Base-by-base conservation (phyloP, 441 rosid species). In the Erodium moschatum region DNA sequence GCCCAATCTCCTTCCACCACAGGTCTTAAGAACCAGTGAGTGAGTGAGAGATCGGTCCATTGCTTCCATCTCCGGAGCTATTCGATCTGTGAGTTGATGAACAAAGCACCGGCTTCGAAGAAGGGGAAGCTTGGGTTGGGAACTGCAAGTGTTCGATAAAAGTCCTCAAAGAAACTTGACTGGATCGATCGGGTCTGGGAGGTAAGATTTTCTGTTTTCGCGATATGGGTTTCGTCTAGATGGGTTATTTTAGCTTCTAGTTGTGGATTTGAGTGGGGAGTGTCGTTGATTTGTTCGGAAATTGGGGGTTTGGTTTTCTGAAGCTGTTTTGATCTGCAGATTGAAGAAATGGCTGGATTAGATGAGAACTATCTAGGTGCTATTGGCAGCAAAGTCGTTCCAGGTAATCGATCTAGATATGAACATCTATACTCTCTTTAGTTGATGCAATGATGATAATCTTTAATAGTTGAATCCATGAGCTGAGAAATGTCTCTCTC, bases 361-460 rank as follows among this genome's bases (percentile, higher is more conserved):
- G 86, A 89, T 70, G 97, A 89, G 80, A 91, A 94, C 78, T 82
- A 87, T 61, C 80, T 80, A 19, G 89, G 81, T 52, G 80, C 87
- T 70, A 78, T 86, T 66, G 87, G 90, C 69, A 72, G 85, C 58
- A 73, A 70, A 13, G 79, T 73, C 69, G 50, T 74, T 61, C 90
- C 80, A 72, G 88, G 94, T 84, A 77, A 71, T 44, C 1, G 40
- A 72, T 19, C 52, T 42, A 46, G 27, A 58, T 64, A 29, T 6
- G 18, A 12, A 9, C 5, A 27, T 27, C 24, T 24, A 27, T 68
- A 70, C 63, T 24, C 19, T 33, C 1, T 33, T 33, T 33, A 33
- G 38, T 33, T 33, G 38, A 33, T 33, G 38, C 38, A 33, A 33
- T 5, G 4, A 33, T 33, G 38, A 33, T 1, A 24, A 61, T 72